These are phyloP conservation scores for Botryotinia globosa DNA, from an alignment of 2,329 filamentous ascomycete genomes.

Conservation along the genomic window DNA sequence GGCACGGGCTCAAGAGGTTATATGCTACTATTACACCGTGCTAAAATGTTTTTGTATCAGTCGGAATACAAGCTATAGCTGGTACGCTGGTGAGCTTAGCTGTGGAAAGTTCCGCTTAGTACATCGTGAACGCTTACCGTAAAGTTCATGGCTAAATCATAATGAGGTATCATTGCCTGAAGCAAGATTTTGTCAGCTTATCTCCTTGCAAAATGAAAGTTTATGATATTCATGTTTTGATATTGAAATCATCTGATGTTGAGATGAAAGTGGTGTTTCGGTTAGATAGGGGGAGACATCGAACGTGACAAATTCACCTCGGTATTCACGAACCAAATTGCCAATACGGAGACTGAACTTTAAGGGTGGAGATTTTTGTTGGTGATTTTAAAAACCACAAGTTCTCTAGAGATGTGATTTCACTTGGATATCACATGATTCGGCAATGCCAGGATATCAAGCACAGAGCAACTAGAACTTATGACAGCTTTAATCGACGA, in stretches of 20 bases:
- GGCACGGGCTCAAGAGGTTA: neutral
- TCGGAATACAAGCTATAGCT: neutral
- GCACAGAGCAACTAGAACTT: neutral
- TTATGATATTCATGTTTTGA: neutral
- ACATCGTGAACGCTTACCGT: neutral
- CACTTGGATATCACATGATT: neutral
- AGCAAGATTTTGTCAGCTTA: neutral
- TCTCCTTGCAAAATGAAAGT: neutral
- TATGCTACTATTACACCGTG: neutral
- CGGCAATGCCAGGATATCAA: neutral
- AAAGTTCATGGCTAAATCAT: neutral
- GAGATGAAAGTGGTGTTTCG: neutral
- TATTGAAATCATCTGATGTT: neutral
- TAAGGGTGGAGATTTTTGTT: accelerated
- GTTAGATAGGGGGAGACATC: neutral
- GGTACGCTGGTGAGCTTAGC: neutral
- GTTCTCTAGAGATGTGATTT: neutral
- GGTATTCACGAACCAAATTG: neutral
- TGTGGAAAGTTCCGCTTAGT: neutral
- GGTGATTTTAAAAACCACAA: neutral
- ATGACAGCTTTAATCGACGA: neutral
- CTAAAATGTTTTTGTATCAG: neutral
- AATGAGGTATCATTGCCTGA: neutral
- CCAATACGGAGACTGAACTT: neutral
- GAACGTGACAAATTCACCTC: neutral